phyloP scores from a whole-genome alignment of 2,329 filamentous ascomycete genomes.

The Aureobasidium sp. region DNA sequence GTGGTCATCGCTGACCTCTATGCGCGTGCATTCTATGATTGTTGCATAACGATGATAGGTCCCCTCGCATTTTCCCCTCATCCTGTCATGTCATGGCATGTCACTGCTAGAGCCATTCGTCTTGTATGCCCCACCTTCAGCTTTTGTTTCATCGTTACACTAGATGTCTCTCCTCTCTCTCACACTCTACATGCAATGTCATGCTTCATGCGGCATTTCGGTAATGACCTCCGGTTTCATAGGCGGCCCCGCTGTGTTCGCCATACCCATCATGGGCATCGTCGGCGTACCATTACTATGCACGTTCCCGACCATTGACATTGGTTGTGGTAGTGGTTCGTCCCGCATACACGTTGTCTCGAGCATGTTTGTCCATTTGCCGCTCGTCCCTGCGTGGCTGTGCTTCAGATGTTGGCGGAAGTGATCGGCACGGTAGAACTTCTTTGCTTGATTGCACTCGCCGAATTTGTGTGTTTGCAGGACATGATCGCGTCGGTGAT shows the following conservation, averaged over 20 bases:
- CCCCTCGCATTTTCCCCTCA: background rate
- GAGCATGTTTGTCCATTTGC: conserved; percentile 98
- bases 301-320: background rate
- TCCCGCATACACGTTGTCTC: conserved; percentile 96
- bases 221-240: conserved; percentile 12
- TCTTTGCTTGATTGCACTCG: conserved; percentile 97
- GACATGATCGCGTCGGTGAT: conserved; percentile 74
- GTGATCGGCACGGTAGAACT: conserved; percentile 95
- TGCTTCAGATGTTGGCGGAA: conserved; percentile 98
- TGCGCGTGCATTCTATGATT: background rate
- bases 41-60: background rate
- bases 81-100: background rate
- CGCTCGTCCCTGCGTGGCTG: conserved; percentile 89
- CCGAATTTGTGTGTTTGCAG: conserved; percentile 91
- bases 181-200: background rate
- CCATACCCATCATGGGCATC: conserved; percentile 4
- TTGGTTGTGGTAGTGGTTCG: conserved; percentile 52
- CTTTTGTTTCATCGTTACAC: background rate
- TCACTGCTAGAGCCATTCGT: background rate
- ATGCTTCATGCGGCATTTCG: conserved; percentile 14
- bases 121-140: background rate
- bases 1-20: background rate
- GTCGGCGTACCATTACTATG: background rate
- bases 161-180: background rate
- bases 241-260: background rate